A percentile compares a stretch with the other conserved stretches of the same genome.
phyloP scores from a whole-genome alignment of 169 alveolate species.

The Neospora caninum region DNA sequence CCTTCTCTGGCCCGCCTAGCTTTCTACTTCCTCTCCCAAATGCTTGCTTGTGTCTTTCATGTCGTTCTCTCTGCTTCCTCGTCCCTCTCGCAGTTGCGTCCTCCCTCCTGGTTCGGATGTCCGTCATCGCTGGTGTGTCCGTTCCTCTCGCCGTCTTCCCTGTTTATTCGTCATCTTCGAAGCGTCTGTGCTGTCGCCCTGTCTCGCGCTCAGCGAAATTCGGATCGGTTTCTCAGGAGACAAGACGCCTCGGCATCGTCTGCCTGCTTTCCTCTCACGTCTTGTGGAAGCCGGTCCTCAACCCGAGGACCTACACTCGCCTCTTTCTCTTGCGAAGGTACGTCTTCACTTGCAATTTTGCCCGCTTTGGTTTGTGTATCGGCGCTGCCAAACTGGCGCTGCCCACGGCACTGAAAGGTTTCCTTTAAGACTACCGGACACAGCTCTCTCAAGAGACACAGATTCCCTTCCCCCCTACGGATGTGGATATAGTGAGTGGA shows the following conservation, averaged over 20 bases:
- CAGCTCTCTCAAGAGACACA: too few relatives aligned
- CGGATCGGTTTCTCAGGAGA: conserved; percentile 56
- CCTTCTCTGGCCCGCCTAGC: not conserved
- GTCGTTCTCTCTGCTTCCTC: too few relatives aligned
- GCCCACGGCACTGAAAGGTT: too few relatives aligned
- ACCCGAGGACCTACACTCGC: not conserved
- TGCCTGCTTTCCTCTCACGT: conserved; percentile 59
- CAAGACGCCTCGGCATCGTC: conserved; percentile 35
- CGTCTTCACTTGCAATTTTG: not conserved
- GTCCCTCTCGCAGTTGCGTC: too few relatives aligned
- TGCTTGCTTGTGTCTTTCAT: too few relatives aligned
- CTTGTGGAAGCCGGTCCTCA: not conserved
- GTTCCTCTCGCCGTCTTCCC: not conserved
- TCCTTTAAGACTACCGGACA: too few relatives aligned
- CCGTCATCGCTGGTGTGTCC: not conserved
- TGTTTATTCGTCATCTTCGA: not conserved
- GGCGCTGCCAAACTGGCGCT: too few relatives aligned
- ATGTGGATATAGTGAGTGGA: too few relatives aligned
- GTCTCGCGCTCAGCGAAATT: conserved; percentile 42
- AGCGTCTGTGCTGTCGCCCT: not conserved
- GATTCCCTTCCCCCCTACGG: too few relatives aligned
- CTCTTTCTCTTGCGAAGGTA: not conserved
- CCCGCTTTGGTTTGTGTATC: too few relatives aligned
- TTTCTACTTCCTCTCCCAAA: not conserved
- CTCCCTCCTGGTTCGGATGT: not conserved